These are phyloP conservation scores for Termitomyces sp. DNA, from an alignment of 768 basidiomycete genomes.

Conservation along the genomic window DNA sequence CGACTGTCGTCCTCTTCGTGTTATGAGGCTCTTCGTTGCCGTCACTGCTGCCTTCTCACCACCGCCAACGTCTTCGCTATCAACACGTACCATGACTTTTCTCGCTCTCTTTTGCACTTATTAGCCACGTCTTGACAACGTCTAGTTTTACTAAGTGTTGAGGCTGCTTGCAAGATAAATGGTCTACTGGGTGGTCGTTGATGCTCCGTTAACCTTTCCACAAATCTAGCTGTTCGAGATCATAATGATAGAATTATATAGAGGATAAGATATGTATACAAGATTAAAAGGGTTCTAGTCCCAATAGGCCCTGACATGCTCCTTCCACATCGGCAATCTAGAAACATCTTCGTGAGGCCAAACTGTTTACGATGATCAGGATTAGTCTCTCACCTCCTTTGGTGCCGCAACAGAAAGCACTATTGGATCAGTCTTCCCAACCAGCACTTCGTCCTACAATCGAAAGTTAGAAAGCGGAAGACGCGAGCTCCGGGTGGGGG, in stretches of 20 bases:
- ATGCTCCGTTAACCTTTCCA: no score
- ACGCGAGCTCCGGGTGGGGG: neutral
- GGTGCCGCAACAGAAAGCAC: conserved; percentile 73
- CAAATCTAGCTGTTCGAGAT: no score
- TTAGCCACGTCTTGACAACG: no score
- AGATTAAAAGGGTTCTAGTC: conserved; percentile 43
- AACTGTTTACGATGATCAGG: neutral
- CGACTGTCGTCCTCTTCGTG: no score
- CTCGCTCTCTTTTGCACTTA: no score
- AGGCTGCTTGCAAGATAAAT: no score
- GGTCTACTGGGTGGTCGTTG: no score
- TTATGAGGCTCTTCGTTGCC: no score
- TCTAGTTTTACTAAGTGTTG: no score
- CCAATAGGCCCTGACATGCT: conserved; percentile 70
- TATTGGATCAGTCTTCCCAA: conserved; percentile 56
- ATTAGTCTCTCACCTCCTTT: conserved; percentile 58
- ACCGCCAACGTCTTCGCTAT: no score
- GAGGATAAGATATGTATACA: neutral
- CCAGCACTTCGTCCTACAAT: conserved; percentile 66
- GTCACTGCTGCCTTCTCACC: no score
- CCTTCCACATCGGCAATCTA: conserved; percentile 77
- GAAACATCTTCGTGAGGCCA: neutral
- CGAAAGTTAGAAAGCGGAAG: neutral
- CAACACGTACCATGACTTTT: no score
- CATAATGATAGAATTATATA: neutral